phyloP scores from a whole-genome alignment of 2,329 filamentous ascomycete species.

The Aspergillus tubingensis region DNA sequence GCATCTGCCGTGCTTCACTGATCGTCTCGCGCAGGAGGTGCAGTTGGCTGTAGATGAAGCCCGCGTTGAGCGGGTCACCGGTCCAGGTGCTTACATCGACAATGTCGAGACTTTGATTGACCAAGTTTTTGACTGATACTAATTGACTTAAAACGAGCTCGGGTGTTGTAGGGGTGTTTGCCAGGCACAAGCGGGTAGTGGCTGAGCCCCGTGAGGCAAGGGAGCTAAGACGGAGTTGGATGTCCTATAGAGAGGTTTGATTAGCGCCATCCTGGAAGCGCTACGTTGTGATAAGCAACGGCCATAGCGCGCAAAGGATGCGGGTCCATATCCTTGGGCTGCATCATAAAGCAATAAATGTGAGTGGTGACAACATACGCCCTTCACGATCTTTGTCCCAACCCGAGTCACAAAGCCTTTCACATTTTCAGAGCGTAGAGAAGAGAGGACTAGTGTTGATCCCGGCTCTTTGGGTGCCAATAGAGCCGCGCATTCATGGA shows the following conservation, averaged over 20 bases:
- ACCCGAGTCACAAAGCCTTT: slow-evolving; percentile 91
- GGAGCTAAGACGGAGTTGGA: slow-evolving; percentile 69
- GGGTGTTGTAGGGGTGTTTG: slow-evolving; percentile 55
- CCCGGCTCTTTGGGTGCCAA: slow-evolving; percentile 82
- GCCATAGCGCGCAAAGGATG: background rate
- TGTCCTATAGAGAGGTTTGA: slow-evolving; percentile 54
- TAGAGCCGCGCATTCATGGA: slow-evolving; percentile 85
- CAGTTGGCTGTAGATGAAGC: slow-evolving; percentile 61
- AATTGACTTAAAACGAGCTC: slow-evolving; percentile 69
- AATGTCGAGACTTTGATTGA: slow-evolving; percentile 81
- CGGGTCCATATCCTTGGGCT: background rate
- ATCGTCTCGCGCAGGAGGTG: slow-evolving; percentile 62
- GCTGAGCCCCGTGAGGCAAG: slow-evolving; percentile 53
- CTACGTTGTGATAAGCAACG: slow-evolving; percentile 1
- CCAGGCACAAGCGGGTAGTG: slow-evolving; percentile 56
- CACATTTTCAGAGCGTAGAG: slow-evolving; percentile 80
- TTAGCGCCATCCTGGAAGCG: background rate
- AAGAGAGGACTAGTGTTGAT: slow-evolving; percentile 86
- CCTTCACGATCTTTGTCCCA: slow-evolving; percentile 88
- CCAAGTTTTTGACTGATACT: slow-evolving; percentile 69
- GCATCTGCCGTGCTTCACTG: slow-evolving; percentile 58
- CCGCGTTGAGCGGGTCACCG: slow-evolving; percentile 61
- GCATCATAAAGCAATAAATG: background rate
- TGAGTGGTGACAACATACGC: slow-evolving; percentile 57
- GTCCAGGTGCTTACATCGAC: slow-evolving; percentile 76